Percentiles rank a stretch among this genome's conserved stretches.
phyloP scores from a whole-genome alignment of 352 stramenopile species.

The Globisporangium nagaii region DNA sequence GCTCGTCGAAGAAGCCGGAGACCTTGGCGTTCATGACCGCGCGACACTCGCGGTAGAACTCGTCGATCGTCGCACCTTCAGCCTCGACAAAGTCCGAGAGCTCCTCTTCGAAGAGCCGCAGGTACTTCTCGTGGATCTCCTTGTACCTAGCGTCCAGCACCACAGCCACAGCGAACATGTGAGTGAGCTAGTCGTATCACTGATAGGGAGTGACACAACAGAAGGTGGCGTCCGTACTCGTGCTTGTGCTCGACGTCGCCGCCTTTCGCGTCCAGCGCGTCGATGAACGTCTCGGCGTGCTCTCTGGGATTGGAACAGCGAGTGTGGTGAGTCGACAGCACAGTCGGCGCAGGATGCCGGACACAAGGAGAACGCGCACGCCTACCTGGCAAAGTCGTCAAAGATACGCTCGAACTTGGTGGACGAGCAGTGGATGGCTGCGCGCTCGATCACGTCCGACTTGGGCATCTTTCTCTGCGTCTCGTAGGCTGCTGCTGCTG shows the following conservation, averaged over 20 bases:
- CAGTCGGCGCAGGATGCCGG: too few species aligned
- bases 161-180: background rate
- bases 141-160: slow-evolving; percentile 77
- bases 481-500: background rate
- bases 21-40: slow-evolving; percentile 57
- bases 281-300: slow-evolving; percentile 52
- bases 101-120: slow-evolving; percentile 67
- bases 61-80: slow-evolving; percentile 52
- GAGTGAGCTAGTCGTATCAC: background rate
- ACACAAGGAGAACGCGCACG: background rate
- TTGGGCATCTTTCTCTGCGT: slow-evolving; percentile 23
- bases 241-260: slow-evolving; percentile 74
- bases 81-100: slow-evolving; percentile 71
- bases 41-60: slow-evolving; percentile 68
- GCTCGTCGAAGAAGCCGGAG: slow-evolving; percentile 62
- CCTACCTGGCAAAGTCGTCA: slow-evolving; percentile 70
- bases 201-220: background rate
- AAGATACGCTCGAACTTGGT: slow-evolving; percentile 76
- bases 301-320: slow-evolving; percentile 21
- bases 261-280: slow-evolving; percentile 56
- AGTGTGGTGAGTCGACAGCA: background rate
- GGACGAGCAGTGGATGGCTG: slow-evolving; percentile 62
- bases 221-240: slow-evolving; percentile 28
- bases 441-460: slow-evolving; percentile 52
- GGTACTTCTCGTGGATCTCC: slow-evolving; percentile 65